Conservation (phyloP, 257 asterid genomes). For the Solanum appendiculatum region DNA sequence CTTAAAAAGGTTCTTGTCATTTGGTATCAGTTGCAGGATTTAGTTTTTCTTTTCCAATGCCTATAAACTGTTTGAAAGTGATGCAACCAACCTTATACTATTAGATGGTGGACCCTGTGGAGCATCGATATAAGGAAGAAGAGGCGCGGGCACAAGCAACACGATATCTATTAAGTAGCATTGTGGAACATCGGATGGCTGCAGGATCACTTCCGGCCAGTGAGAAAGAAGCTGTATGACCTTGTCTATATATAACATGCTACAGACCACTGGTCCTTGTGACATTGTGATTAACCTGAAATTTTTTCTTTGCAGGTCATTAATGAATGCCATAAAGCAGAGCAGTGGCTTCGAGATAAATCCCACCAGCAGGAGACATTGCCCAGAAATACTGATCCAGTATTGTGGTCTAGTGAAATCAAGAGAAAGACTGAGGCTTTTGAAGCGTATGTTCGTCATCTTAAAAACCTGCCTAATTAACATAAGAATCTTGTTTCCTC, state of each 20-base stretch:
- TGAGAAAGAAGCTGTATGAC: conserved; percentile 61
- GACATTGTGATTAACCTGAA: not conserved
- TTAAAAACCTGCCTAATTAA: not conserved
- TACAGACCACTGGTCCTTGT: not conserved
- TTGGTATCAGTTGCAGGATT: not conserved
- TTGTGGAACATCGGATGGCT: conserved; percentile 52
- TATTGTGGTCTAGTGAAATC: conserved; percentile 70
- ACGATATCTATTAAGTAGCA: conserved; percentile 43
- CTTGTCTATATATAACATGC: conserved; percentile 3
- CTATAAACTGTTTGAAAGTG: not conserved
- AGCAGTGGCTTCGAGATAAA: conserved; percentile 75
- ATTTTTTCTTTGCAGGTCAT: conserved; percentile 41
- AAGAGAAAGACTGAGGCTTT: conserved; percentile 53
- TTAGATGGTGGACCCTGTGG: conserved; percentile 86
- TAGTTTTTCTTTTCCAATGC: not conserved
- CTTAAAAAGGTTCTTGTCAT: conserved; percentile 61
- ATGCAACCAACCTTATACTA: not conserved
- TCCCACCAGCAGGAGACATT: conserved; percentile 68
- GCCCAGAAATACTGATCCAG: conserved; percentile 75
- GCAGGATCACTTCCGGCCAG: conserved; percentile 52
- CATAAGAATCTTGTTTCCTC: not conserved
- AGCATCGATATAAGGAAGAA: conserved; percentile 72
- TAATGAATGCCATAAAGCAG: conserved; percentile 69
- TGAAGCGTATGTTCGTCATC: conserved; percentile 46
- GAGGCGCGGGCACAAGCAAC: conserved; percentile 65